A percentile compares a stretch with the other conserved stretches of the same genome.
These are phyloP conservation scores for Cercospora citrullina DNA, from an alignment of 2,329 filamentous ascomycete species.

Conservation along the genomic window DNA sequence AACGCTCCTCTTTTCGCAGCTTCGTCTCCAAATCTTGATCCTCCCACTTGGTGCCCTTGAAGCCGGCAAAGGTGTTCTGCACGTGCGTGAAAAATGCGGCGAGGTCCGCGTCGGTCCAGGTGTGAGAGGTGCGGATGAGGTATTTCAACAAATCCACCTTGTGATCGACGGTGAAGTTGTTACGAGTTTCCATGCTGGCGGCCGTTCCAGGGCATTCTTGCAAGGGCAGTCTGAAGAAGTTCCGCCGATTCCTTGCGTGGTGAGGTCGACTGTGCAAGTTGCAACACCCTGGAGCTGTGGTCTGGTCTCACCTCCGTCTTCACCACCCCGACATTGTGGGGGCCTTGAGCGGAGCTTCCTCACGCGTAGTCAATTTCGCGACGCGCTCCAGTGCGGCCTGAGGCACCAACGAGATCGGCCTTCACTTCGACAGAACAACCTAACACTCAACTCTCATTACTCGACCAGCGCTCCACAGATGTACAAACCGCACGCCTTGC, in stretches of 20 bases:
- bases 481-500: neutral
- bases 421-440: neutral
- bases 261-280: neutral
- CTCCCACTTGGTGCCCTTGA: conserved; percentile 18
- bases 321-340: neutral
- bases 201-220: neutral
- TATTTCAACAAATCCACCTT: conserved; percentile 20
- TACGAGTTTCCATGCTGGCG: neutral
- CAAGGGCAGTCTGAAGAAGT: neutral
- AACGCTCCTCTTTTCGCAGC: conserved; percentile 20
- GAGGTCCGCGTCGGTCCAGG: conserved; percentile 20
- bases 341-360: neutral
- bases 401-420: neutral
- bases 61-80: conserved; percentile 15
- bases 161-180: conserved; percentile 20
- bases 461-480: neutral
- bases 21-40: conserved; percentile 21
- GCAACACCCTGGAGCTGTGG: neutral
- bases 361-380: neutral
- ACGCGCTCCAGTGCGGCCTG: neutral
- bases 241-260: neutral
- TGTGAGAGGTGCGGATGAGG: conserved; percentile 19
- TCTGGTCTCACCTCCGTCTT: neutral
- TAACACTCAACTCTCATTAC: neutral
- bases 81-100: conserved; percentile 20